Evolutionary conservation across 352 stramenopile species (phyloP).

Genomic region (Globisporangium mamillatum): DNA sequence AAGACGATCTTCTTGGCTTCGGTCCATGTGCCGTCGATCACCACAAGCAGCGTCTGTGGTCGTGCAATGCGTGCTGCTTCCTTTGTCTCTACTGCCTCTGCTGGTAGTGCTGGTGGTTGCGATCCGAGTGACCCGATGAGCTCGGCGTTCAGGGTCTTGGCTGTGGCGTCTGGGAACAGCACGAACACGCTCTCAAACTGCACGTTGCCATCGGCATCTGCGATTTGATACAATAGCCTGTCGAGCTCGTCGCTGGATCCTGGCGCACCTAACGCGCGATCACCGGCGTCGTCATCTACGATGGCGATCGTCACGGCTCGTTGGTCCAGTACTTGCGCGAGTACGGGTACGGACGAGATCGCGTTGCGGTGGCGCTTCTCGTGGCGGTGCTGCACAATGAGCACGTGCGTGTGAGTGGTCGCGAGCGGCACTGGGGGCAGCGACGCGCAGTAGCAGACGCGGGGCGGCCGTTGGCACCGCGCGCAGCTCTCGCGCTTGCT

Average conservation of each 20-base stretch:
- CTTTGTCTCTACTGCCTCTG: neutral
- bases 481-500: constrained; percentile 33
- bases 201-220: neutral
- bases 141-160: constrained; percentile 22
- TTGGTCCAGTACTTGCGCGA: constrained; percentile 42
- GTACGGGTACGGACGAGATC: constrained; percentile 67
- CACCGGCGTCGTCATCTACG: constrained; percentile 24
- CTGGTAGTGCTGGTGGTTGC: neutral
- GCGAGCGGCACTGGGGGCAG: constrained; percentile 29
- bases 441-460: constrained; percentile 57
- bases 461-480: constrained; percentile 40
- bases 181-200: constrained; percentile 31
- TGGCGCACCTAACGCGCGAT: constrained; percentile 6
- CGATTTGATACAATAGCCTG: constrained; percentile 26
- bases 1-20: constrained; percentile 79
- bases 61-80: neutral
- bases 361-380: constrained; percentile 51
- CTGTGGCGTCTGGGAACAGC: constrained; percentile 41
- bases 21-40: constrained; percentile 78
- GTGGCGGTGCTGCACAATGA: constrained; percentile 62
- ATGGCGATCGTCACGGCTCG: constrained; percentile 41
- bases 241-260: constrained; percentile 29
- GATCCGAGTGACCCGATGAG: constrained; percentile 7
- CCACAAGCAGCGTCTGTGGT: constrained; percentile 39
- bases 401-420: constrained; percentile 36